phyloP scores from a whole-genome alignment of 2,329 filamentous ascomycete species.

The Aspergillus sp. region DNA sequence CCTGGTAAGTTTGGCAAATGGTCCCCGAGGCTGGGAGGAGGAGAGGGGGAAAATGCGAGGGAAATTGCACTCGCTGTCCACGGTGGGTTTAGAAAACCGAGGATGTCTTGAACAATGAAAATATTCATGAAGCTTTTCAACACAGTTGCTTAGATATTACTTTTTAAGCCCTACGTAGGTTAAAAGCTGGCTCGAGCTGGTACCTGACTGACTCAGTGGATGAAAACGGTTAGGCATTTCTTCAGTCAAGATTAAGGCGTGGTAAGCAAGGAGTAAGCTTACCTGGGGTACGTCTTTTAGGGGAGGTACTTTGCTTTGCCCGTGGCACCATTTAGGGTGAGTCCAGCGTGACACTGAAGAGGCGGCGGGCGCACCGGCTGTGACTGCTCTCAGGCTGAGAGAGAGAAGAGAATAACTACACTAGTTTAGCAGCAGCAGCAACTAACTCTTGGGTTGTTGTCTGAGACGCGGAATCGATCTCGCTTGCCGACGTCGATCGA shows the following conservation, averaged over 20 bases:
- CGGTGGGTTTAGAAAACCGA: not conserved
- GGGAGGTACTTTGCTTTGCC: not conserved
- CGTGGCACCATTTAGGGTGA: not conserved
- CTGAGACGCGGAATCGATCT: conserved; percentile 5
- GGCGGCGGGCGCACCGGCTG: not conserved
- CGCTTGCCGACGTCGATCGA: conserved; percentile 20
- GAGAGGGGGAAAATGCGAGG: not conserved
- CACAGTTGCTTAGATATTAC: no score
- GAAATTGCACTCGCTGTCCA: not conserved
- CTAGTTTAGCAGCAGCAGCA: no score
- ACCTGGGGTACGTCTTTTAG: conserved; percentile 4
- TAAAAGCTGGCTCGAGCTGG: not conserved
- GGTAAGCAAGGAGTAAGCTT: conserved; percentile 3
- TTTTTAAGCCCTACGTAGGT: not conserved
- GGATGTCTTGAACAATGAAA: no score
- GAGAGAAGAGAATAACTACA: no score
- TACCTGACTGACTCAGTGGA: conserved; percentile 6
- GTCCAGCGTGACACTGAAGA: not conserved
- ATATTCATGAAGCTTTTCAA: not conserved
- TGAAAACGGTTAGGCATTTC: conserved; percentile 4
- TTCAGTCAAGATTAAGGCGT: conserved; percentile 6
- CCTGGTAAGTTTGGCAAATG: not conserved
- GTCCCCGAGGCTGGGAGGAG: not conserved
- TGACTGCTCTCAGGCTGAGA: not conserved
- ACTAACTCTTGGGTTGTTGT: no score